Percentiles rank a stretch among this genome's conserved stretches.
Conservation (phyloP, 2,329 filamentous ascomycete genomes). For the Sporothrix mexicana region DNA sequence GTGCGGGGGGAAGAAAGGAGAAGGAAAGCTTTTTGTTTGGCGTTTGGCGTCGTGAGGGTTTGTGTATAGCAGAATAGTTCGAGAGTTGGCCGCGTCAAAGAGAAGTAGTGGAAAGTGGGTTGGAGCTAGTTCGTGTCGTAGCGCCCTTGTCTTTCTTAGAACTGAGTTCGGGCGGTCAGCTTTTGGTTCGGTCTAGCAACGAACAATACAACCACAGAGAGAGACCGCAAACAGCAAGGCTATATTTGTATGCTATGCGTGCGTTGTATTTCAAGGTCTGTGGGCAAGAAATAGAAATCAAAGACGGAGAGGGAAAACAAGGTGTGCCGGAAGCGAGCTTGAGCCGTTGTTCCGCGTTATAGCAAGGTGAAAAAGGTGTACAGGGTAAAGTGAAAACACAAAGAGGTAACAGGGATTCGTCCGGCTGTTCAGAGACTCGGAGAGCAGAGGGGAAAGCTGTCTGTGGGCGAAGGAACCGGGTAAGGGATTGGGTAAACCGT, state of each 20-base stretch:
- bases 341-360: slow-evolving; percentile 11
- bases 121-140: slow-evolving; percentile 25
- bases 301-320: neutral
- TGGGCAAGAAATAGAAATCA: neutral
- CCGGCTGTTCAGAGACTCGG: neutral
- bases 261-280: too few relatives aligned
- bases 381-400: neutral
- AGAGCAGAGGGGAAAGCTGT: neutral
- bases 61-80: neutral
- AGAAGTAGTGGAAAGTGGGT: neutral
- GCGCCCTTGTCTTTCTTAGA: neutral
- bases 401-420: neutral
- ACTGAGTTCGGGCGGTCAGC: slow-evolving; percentile 10
- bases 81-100: neutral
- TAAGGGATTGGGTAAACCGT: neutral
- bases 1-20: neutral
- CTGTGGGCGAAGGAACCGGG: neutral
- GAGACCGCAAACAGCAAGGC: slow-evolving; percentile 25
- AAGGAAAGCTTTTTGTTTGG: neutral
- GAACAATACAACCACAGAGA: slow-evolving; percentile 15
- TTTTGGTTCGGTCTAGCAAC: slow-evolving; percentile 17
- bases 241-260: neutral
- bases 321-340: neutral
- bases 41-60: neutral
- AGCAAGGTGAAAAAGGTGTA: neutral